Evolutionary conservation across 805 yeast genomes (phyloP).

Genomic region (Pichia ethanolica): DNA sequence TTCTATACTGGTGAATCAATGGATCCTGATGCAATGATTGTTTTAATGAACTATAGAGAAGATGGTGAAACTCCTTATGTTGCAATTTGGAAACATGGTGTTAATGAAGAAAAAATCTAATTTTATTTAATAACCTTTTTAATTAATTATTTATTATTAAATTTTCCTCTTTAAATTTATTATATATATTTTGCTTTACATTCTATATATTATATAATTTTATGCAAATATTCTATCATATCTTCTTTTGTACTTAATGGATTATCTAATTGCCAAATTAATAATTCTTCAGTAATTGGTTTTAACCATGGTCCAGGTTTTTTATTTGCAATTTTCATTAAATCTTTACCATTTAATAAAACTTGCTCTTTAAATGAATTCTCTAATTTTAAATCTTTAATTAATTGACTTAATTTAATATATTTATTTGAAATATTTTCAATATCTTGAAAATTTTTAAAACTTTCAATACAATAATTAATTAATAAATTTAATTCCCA

Average conservation of each 20-base stretch:
- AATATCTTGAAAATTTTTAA: conserved; percentile 11
- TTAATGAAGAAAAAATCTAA: conserved; percentile 83
- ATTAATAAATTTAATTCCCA: conserved; percentile 36
- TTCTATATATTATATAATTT: conserved; percentile 1
- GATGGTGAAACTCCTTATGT: conserved; percentile 98
- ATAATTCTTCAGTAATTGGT: conserved; percentile 42
- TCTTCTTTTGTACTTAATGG: conserved; percentile 50
- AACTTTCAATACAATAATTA: conserved; percentile 15
- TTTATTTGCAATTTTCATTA: conserved; percentile 41
- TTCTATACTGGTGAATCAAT: conserved; percentile 99
- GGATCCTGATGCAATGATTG: conserved; percentile 99
- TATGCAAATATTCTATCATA: conserved; percentile 38
- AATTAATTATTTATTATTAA: background rate
- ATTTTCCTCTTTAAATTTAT: background rate
- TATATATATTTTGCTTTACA: no score
- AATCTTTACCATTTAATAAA: conserved; percentile 66
- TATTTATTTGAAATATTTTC: conserved; percentile 24
- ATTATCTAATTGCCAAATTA: conserved; percentile 73
- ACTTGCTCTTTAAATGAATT: conserved; percentile 50
- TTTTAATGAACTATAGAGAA: conserved; percentile 98
- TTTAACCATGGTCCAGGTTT: conserved; percentile 90
- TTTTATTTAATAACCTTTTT: background rate
- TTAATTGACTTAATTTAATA: conserved; percentile 26
- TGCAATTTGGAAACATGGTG: conserved; percentile 99
- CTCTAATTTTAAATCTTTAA: conserved; percentile 30